Evolutionary conservation across 768 basidiomycete species (phyloP), one percentile per base, ranked within the genome.

Genomic region (Phlebiopsis flavidoalba): DNA sequence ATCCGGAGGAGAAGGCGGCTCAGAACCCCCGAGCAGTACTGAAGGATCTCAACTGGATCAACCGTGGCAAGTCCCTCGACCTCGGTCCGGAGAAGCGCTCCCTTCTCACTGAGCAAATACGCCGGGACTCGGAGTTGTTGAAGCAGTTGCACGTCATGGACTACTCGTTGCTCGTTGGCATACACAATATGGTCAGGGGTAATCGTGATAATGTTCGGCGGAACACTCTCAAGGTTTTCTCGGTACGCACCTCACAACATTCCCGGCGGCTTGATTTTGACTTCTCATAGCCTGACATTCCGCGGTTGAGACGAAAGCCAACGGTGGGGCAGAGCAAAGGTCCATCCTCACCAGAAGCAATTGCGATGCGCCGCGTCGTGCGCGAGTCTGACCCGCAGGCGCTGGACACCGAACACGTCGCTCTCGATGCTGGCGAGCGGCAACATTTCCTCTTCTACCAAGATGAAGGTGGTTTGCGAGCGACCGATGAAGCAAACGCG

Each of bases 31-130:
- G 90, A 31, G 95, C 94, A 4, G 93, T 95, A 15, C 74, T 98
- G 62, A 99, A 99, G 74, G 97, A 99, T 70, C 75, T 97, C 64
- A 98, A 99, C 72, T 99, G 96, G 95, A 91, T 98, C 49, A 84
- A 90, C 58, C 79, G 93, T 2, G 76, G 77, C 7, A 86, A 88
- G 66, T 80, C 75, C 69, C 79, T 99, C 50, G 91, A 95, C 72
- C 74, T 98, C n/a, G 97, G 97, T 0, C 97, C 97, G 0, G 95
- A 98, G 77, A 99, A 98, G 75, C 77, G 91, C 50, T 93, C 94
- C 4, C 73, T 96, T 57, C 77, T 99, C 69, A 86, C 89, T 12
- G 97, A 98, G 72, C 97, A 99, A 77, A 74, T 99, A 40, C 77
- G 90, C 64, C 77, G 95, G 54, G 97, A 99, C 68, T 80, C 87